Evolutionary conservation across 805 yeast species (phyloP).

Genomic region (Torulaspora franciscae): DNA sequence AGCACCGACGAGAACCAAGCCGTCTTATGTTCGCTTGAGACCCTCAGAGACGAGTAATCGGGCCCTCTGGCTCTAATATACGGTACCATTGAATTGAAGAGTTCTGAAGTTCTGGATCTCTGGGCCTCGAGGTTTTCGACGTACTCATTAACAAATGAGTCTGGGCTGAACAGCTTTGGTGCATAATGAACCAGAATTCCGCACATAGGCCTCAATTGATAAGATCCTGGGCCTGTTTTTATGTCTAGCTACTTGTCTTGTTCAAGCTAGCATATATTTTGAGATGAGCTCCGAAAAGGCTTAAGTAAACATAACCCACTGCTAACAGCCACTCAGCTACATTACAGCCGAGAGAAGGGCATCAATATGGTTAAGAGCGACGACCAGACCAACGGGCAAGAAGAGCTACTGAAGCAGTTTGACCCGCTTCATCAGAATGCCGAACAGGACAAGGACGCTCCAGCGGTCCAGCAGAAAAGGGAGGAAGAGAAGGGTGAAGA

Average conservation of each 20-base stretch:
- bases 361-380: not conserved
- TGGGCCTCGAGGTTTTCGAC: conserved; percentile 18
- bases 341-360: not conserved
- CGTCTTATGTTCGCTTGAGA: conserved; percentile 12
- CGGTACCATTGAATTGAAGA: conserved; percentile 40
- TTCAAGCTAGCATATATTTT: not conserved
- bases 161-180: conserved; percentile 1
- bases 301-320: not conserved
- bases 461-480: not conserved
- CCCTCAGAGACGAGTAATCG: conserved; percentile 42
- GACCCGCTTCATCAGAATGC: conserved; percentile 7
- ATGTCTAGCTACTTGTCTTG: not conserved
- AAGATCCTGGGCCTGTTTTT: not conserved
- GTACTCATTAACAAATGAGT: conserved; percentile 10
- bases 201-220: conserved; percentile 41
- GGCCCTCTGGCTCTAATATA: conserved; percentile 60
- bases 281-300: not conserved
- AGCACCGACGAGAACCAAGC: conserved; percentile 65
- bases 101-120: conserved; percentile 4
- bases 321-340: not conserved
- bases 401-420: conserved; percentile 6
- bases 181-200: conserved; percentile 46
- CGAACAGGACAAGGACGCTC: not conserved
- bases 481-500: conserved; percentile 7
- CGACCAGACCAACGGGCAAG: conserved; percentile 3